These are phyloP conservation scores for Pharnaceum exiguum DNA, from an alignment of 148 eudicot species.

Conservation along the genomic window DNA sequence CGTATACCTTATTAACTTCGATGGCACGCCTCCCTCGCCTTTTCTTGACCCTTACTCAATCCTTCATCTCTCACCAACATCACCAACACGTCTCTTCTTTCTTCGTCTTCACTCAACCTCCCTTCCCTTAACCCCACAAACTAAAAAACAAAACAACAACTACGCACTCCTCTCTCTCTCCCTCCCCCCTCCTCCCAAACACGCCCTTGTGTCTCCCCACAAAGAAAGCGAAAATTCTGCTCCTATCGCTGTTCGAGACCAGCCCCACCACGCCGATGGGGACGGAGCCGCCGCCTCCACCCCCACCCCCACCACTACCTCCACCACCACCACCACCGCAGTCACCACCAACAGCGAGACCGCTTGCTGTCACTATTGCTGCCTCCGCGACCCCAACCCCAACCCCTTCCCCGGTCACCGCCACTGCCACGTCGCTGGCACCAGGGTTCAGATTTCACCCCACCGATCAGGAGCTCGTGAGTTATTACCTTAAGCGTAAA, in stretches of 20 bases:
- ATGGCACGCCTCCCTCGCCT: slow-evolving; percentile 49
- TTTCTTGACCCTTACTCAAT: slow-evolving; percentile 57
- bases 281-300: slow-evolving; percentile 29
- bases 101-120: slow-evolving; percentile 16
- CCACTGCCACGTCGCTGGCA: slow-evolving; percentile 59
- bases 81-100: slow-evolving; percentile 18
- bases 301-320: neutral
- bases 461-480: slow-evolving; percentile 73
- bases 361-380: no score
- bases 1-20: no score
- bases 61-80: slow-evolving; percentile 25
- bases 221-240: slow-evolving; percentile 23
- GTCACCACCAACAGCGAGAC: no score
- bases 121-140: neutral
- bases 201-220: neutral
- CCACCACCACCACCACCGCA: slow-evolving; percentile 1
- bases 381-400: slow-evolving; percentile 8
- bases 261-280: slow-evolving; percentile 28
- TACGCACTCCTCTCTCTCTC: neutral
- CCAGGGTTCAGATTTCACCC: slow-evolving; percentile 85
- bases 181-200: neutral
- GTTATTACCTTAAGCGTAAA: slow-evolving; percentile 65
- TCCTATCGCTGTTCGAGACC: slow-evolving; percentile 24
- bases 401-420: slow-evolving; percentile 16
- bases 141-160: neutral